Evolutionary conservation across 1,139 yeast genomes (phyloP).

Genomic region (Arxiozyma heterogenica): DNA sequence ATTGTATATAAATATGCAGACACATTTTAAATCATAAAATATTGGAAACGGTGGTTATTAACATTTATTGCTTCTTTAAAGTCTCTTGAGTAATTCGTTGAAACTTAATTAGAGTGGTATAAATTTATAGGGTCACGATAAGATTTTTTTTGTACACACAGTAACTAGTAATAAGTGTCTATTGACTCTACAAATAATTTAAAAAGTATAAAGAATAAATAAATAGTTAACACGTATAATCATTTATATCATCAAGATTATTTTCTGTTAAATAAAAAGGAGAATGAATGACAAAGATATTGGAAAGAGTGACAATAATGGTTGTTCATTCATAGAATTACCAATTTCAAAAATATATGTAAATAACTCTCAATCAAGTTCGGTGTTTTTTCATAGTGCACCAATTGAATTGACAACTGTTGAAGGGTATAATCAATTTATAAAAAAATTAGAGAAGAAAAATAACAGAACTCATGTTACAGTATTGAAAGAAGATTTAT

Average conservation of each 20-base stretch:
- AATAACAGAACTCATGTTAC: conserved; percentile 20
- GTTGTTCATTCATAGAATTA: not conserved
- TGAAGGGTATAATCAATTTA: conserved; percentile 32
- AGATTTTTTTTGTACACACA: not conserved
- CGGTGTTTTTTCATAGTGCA: conserved; percentile 26
- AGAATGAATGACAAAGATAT: not conserved
- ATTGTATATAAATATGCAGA: too few relatives aligned
- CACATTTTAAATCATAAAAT: too few relatives aligned
- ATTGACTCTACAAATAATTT: too few relatives aligned
- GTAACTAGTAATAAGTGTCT: too few relatives aligned
- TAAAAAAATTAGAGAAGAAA: conserved; percentile 18
- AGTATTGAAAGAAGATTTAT: conserved; percentile 25
- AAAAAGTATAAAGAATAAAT: too few relatives aligned
- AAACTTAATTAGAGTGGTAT: not conserved
- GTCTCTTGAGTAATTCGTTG: not conserved
- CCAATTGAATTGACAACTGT: conserved; percentile 34
- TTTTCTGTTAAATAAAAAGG: not conserved
- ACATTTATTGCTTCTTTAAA: not conserved
- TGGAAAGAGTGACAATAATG: not conserved
- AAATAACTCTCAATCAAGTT: conserved; percentile 25
- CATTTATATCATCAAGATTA: not conserved
- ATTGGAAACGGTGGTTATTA: not conserved
- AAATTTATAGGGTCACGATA: not conserved
- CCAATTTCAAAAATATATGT: conserved; percentile 3
- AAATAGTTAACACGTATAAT: not conserved